Conservation (phyloP, 2,329 filamentous ascomycete species). For the Zasmidium cellare region DNA sequence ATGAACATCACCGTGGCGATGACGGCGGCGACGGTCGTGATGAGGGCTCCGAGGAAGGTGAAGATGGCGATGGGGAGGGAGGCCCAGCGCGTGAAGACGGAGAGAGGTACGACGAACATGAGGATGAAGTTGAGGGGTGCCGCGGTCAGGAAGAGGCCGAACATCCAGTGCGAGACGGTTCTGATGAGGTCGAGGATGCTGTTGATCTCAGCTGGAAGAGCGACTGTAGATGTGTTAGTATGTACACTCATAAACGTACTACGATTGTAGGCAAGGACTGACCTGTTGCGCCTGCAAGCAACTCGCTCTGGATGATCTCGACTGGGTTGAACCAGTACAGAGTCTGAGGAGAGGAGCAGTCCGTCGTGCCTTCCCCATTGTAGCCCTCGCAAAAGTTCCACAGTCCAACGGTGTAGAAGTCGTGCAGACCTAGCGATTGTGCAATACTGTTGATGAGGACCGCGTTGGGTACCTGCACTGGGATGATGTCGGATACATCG, state of each 20-base stretch:
- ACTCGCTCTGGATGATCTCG: slow-evolving; percentile 73
- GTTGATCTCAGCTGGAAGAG: slow-evolving; percentile 71
- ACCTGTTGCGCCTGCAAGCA: slow-evolving; percentile 79
- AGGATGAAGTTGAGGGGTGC: slow-evolving; percentile 70
- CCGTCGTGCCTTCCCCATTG: slow-evolving; percentile 69
- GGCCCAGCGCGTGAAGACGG: slow-evolving; percentile 52
- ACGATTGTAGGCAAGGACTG: slow-evolving; percentile 30
- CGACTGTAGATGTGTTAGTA: slow-evolving; percentile 53
- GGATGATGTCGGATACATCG: slow-evolving; percentile 79
- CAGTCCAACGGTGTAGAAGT: slow-evolving; percentile 90
- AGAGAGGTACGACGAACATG: slow-evolving; percentile 63
- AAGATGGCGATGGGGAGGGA: slow-evolving; percentile 68
- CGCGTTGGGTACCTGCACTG: slow-evolving; percentile 68
- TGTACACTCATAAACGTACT: neutral
- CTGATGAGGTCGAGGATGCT: slow-evolving; percentile 73
- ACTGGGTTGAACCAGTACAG: slow-evolving; percentile 94
- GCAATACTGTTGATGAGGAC: slow-evolving; percentile 83
- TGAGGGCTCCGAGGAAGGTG: slow-evolving; percentile 65
- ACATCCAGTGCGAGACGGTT: slow-evolving; percentile 81
- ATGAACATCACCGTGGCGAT: slow-evolving; percentile 82
- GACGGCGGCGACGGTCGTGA: slow-evolving; percentile 68
- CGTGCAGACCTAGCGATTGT: slow-evolving; percentile 80
- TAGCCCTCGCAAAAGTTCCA: slow-evolving; percentile 95
- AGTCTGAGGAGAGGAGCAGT: slow-evolving; percentile 67
- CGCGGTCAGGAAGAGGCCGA: slow-evolving; percentile 77